Conservation (phyloP, 2,329 filamentous ascomycete genomes). For the Colletotrichum destructivum region DNA sequence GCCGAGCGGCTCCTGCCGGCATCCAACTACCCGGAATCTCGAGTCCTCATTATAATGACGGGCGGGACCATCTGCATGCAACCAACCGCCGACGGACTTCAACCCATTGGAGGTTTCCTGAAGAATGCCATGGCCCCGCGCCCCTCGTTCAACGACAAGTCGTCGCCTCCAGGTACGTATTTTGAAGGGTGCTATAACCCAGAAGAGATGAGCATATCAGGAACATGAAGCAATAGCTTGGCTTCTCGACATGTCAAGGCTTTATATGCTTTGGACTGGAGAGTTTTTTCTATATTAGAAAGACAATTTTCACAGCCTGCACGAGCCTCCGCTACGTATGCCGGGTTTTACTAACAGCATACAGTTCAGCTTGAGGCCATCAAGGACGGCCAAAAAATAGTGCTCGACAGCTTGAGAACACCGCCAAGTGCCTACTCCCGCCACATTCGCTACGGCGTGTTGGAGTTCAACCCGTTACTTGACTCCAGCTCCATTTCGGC, state of each 20-base stretch:
- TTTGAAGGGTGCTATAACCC: background rate
- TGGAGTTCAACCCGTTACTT: conserved; percentile 87
- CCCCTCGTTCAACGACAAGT: conserved; percentile 88
- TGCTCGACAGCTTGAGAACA: conserved; percentile 81
- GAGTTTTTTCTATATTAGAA: background rate
- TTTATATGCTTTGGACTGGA: background rate
- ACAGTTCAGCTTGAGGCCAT: conserved; percentile 66
- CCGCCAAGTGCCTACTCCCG: conserved; percentile 85
- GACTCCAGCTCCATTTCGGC: conserved; percentile 94
- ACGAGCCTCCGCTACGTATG: background rate
- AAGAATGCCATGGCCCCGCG: conserved; percentile 86
- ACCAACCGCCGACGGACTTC: conserved; percentile 82
- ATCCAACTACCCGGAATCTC: conserved; percentile 74
- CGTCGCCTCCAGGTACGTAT: conserved; percentile 62
- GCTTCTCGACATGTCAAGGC: conserved; percentile 8
- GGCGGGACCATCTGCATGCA: conserved; percentile 95
- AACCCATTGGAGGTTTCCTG: conserved; percentile 86
- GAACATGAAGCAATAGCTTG: background rate
- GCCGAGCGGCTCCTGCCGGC: conserved; percentile 34
- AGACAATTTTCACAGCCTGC: background rate
- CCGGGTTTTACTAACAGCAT: conserved; percentile 14
- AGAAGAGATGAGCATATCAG: background rate
- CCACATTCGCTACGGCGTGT: conserved; percentile 85
- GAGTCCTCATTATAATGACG: conserved; percentile 92
- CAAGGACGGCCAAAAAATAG: conserved; percentile 63